Conservation (phyloP, 768 basidiomycete genomes). For the Suillus weaverae region DNA sequence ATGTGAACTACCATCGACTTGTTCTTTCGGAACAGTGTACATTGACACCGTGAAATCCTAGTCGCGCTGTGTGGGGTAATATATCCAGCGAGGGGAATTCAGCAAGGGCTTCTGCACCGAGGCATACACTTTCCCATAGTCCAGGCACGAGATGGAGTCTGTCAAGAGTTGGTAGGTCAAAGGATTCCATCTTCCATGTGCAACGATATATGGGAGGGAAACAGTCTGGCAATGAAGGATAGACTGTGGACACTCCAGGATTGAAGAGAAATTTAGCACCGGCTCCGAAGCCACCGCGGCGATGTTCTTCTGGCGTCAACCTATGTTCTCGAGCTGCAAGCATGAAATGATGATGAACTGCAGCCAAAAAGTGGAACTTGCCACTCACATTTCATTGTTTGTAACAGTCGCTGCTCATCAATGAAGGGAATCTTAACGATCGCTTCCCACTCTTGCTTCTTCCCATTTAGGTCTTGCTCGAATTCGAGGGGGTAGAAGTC, state of each 20-base stretch:
- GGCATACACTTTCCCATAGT: slow-evolving; percentile 83
- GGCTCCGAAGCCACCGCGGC: slow-evolving; percentile 75
- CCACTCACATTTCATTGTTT: slow-evolving; percentile 77
- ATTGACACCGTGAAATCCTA: slow-evolving; percentile 89
- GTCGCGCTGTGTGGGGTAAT: slow-evolving; percentile 69
- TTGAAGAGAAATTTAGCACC: slow-evolving; percentile 80
- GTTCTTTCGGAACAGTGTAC: slow-evolving; percentile 92
- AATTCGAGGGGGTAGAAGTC: slow-evolving; percentile 95
- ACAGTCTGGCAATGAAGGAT: slow-evolving; percentile 94
- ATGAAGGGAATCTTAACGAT: slow-evolving; percentile 99
- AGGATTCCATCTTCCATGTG: slow-evolving; percentile 76
- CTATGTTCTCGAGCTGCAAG: slow-evolving; percentile 71
- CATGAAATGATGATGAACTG: not conserved
- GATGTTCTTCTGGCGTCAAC: slow-evolving; percentile 71
- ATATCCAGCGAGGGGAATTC: slow-evolving; percentile 97
- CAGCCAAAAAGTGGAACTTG: not conserved
- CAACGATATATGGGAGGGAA: slow-evolving; percentile 87
- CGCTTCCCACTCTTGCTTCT: slow-evolving; percentile 99
- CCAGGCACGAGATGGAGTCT: slow-evolving; percentile 87
- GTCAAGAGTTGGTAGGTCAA: slow-evolving; percentile 82
- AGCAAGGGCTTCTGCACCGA: slow-evolving; percentile 83
- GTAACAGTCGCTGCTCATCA: slow-evolving; percentile 71
- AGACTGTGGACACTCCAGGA: slow-evolving; percentile 58
- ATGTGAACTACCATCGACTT: slow-evolving; percentile 93
- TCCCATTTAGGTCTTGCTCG: slow-evolving; percentile 93